phyloP scores from a whole-genome alignment of 176 grass and related monocot genomes.

The Stipa capillata region DNA sequence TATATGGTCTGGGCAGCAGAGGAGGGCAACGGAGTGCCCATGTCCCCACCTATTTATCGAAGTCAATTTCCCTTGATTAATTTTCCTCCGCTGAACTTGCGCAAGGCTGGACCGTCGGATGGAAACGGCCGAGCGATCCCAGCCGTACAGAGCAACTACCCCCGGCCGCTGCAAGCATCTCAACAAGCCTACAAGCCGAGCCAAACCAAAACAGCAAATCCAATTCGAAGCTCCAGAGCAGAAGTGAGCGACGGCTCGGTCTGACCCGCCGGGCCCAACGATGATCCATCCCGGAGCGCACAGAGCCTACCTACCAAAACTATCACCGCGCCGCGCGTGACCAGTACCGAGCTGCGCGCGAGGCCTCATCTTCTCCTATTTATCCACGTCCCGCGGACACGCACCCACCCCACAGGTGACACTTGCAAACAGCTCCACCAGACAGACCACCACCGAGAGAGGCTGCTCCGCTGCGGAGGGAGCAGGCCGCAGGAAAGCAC shows the following conservation, averaged over 20 bases:
- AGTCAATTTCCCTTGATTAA: not conserved
- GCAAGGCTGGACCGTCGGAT: not conserved
- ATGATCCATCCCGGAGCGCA: not conserved
- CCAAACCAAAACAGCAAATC: not conserved
- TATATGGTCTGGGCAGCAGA: no score
- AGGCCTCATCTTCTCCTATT: not conserved
- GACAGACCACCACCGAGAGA: not conserved
- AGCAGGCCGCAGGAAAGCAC: not conserved
- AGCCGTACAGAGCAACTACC: conserved; percentile 8
- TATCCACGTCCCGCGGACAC: conserved; percentile 4
- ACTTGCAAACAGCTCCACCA: not conserved
- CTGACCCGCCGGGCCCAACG: not conserved
- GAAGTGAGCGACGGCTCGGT: not conserved
- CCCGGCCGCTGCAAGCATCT: not conserved
- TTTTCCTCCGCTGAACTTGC: not conserved
- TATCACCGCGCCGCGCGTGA: not conserved
- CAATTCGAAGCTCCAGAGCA: not conserved
- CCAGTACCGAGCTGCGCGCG: not conserved
- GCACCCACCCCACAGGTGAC: not conserved
- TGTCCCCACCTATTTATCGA: not conserved
- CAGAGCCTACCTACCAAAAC: not conserved
- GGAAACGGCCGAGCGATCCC: not conserved
- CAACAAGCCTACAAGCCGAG: no score
- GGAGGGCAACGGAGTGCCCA: no score
- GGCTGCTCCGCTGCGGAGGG: not conserved